Conservation (phyloP, 1,284 basidiomycete species). For the Agroathelia rolfsii region DNA sequence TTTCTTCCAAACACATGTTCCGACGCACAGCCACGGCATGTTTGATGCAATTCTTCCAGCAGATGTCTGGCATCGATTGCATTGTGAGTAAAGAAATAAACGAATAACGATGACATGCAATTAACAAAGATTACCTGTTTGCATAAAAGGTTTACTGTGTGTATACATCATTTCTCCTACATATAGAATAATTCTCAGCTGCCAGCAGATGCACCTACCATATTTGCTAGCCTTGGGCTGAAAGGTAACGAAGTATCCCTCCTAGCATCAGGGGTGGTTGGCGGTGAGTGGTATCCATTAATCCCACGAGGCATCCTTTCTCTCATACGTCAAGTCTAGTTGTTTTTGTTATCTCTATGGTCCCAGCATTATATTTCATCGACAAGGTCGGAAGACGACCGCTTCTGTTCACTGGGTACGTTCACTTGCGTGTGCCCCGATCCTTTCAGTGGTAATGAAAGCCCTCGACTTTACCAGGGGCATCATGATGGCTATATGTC, state of each 20-base stretch:
- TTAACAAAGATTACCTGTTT: no score
- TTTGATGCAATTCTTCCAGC: constrained; percentile 18
- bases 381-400: constrained; percentile 16
- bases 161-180: no score
- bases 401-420: constrained; percentile 15
- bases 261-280: constrained; percentile 16
- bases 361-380: constrained; percentile 16
- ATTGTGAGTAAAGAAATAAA: no score
- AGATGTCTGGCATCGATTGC: constrained; percentile 17
- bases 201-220: constrained; percentile 13
- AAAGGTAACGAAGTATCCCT: constrained; percentile 14
- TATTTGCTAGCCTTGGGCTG: constrained; percentile 15
- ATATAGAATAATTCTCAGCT: not conserved
- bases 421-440: no score
- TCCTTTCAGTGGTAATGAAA: no score
- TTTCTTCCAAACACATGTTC: constrained; percentile 17
- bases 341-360: constrained; percentile 15
- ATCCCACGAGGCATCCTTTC: not conserved
- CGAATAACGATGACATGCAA: no score
- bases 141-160: no score
- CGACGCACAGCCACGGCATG: constrained; percentile 16
- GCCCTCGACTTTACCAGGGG: no score
- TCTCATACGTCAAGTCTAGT: constrained; percentile 8
- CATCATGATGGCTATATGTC: constrained; percentile 19
- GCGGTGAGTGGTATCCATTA: constrained; percentile 10